Evolutionary conservation across 116 monocot species (phyloP).

Genomic region (Dioscorea cayenensis): DNA sequence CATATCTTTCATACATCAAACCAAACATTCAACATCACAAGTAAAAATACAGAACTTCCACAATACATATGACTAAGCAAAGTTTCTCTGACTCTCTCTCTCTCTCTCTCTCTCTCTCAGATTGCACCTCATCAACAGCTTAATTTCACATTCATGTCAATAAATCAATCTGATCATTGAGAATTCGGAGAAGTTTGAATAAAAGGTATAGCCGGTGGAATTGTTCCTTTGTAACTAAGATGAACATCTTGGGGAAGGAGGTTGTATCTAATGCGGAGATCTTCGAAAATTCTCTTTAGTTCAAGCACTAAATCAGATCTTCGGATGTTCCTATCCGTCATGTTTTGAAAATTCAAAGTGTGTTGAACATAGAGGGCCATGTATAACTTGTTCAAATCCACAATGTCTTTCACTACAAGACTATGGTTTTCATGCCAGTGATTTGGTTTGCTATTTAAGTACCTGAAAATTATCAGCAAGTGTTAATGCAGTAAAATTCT

Average conservation of each 20-base stretch:
- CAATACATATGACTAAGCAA: no score
- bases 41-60: no score
- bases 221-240: slow-evolving; percentile 31
- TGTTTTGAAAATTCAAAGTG: slow-evolving; percentile 77
- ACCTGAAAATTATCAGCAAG: slow-evolving; percentile 14
- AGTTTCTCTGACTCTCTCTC: no score
- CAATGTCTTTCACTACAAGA: slow-evolving; percentile 65
- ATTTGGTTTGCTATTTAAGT: slow-evolving; percentile 69
- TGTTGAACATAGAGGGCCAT: slow-evolving; percentile 49
- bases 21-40: no score
- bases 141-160: no score
- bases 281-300: slow-evolving; percentile 85
- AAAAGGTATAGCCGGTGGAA: slow-evolving; percentile 10
- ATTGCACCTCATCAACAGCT: no score
- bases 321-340: slow-evolving; percentile 56
- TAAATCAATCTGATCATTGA: no score
- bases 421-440: slow-evolving; percentile 81
- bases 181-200: not conserved
- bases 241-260: slow-evolving; percentile 77
- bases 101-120: no score
- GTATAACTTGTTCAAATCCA: slow-evolving; percentile 47
- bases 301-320: slow-evolving; percentile 71
- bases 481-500: not conserved
- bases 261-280: slow-evolving; percentile 53
- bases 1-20: no score